A percentile compares a stretch with the other conserved stretches of the same genome.
Evolutionary conservation across 2,329 filamentous ascomycete genomes (phyloP).

Genomic region (Tolypocladium ophioglossoides): DNA sequence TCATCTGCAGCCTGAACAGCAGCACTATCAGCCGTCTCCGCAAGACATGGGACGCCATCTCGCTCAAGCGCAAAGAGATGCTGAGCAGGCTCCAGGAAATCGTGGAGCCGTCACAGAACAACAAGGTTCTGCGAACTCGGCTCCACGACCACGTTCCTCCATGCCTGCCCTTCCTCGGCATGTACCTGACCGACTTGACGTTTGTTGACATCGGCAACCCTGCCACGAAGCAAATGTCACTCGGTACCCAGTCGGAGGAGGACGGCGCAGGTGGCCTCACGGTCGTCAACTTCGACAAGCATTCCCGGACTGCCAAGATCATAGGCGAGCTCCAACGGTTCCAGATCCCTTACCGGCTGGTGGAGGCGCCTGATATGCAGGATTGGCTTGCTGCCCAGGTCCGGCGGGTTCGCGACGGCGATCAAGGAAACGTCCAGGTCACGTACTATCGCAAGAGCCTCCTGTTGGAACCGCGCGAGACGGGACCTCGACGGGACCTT

Average conservation of each 20-base stretch:
- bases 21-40: slow-evolving; percentile 82
- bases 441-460: slow-evolving; percentile 73
- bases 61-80: slow-evolving; percentile 68
- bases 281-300: slow-evolving; percentile 97
- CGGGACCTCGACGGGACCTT: slow-evolving; percentile 17
- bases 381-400: slow-evolving; percentile 85
- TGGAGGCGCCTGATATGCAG: slow-evolving; percentile 78
- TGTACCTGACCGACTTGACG: slow-evolving; percentile 91
- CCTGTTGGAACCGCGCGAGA: slow-evolving; percentile 67
- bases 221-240: slow-evolving; percentile 61
- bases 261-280: slow-evolving; percentile 55
- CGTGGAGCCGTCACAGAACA: slow-evolving; percentile 84
- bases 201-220: slow-evolving; percentile 94
- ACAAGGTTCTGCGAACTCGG: slow-evolving; percentile 72
- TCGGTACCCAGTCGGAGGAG: slow-evolving; percentile 39
- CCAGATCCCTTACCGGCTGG: slow-evolving; percentile 82
- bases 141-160: slow-evolving; percentile 81
- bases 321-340: slow-evolving; percentile 94
- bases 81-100: slow-evolving; percentile 73
- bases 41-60: slow-evolving; percentile 86
- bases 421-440: slow-evolving; percentile 46
- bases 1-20: slow-evolving; percentile 87
- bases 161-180: slow-evolving; percentile 90
- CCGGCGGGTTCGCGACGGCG: slow-evolving; percentile 55
- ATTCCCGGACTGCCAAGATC: slow-evolving; percentile 87